phyloP scores from a whole-genome alignment of 1,284 basidiomycete species.

The Malassezia sp. region DNA sequence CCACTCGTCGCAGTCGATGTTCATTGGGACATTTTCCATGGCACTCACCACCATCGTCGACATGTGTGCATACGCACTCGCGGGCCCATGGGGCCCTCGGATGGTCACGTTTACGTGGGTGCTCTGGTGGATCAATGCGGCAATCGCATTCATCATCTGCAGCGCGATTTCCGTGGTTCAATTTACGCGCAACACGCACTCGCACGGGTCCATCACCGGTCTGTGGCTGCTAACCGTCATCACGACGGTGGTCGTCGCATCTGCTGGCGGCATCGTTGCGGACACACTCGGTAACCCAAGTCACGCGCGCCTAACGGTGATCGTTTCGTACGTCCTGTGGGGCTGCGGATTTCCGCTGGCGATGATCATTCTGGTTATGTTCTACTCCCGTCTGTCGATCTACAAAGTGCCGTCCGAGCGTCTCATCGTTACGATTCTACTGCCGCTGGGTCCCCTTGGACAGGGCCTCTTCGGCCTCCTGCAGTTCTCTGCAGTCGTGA shows the following conservation, averaged over 20 bases:
- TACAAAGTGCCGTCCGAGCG: conserved; percentile 48
- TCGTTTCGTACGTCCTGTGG: conserved; percentile 50
- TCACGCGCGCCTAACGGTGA: conserved; percentile 53
- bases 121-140: conserved; percentile 63
- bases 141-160: conserved; percentile 55
- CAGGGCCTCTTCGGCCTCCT: conserved; percentile 57
- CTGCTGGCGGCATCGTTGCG: conserved; percentile 57
- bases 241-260: conserved; percentile 58
- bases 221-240: conserved; percentile 58
- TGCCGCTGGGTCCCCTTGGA: conserved; percentile 54
- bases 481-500: conserved; percentile 44
- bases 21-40: conserved; percentile 62
- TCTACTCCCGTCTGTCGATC: conserved; percentile 52
- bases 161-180: conserved; percentile 60
- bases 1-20: conserved; percentile 59
- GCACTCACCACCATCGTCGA: conserved; percentile 58
- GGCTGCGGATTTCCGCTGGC: conserved; percentile 50
- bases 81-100: conserved; percentile 49
- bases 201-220: conserved; percentile 48
- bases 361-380: conserved; percentile 52
- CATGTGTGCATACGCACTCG: conserved; percentile 50
- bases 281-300: conserved; percentile 51
- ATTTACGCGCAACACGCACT: conserved; percentile 57
- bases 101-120: conserved; percentile 59
- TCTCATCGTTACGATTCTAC: conserved; percentile 56